phyloP scores from a whole-genome alignment of 176 grass and related monocot species.

The sorghum (Sorghum bicolor) region Sorghum_bicolor_NCBIv3 NC_012874.2:64012501-64013000 shows the following conservation, averaged over 20 bases:
- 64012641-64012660: slow-evolving; percentile 10
- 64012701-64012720: slow-evolving; percentile 31
- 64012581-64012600: slow-evolving; percentile 23
- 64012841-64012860: slow-evolving; percentile 38
- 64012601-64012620: neutral
- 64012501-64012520: slow-evolving; percentile 29
- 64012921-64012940: slow-evolving; percentile 20
- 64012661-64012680: neutral
- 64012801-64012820: slow-evolving; percentile 57
- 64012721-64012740: neutral
- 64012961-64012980: slow-evolving; percentile 45
- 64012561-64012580: neutral
- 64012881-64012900: slow-evolving; percentile 34
- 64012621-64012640: slow-evolving; percentile 5
- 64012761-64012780: slow-evolving; percentile 7
- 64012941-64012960: neutral
- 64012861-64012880: slow-evolving; percentile 42
- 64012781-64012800: slow-evolving; percentile 44
- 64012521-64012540: slow-evolving; percentile 9
- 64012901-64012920: slow-evolving; percentile 34
- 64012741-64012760: slow-evolving; percentile 10
- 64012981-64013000: slow-evolving; percentile 76
- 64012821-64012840: slow-evolving; percentile 67
- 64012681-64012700: neutral
- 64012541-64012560: neutral